Evolutionary conservation across 2,329 filamentous ascomycete genomes (phyloP), one percentile per base, ranked within the genome.

Genomic region (Colletotrichum nymphaeae): DNA sequence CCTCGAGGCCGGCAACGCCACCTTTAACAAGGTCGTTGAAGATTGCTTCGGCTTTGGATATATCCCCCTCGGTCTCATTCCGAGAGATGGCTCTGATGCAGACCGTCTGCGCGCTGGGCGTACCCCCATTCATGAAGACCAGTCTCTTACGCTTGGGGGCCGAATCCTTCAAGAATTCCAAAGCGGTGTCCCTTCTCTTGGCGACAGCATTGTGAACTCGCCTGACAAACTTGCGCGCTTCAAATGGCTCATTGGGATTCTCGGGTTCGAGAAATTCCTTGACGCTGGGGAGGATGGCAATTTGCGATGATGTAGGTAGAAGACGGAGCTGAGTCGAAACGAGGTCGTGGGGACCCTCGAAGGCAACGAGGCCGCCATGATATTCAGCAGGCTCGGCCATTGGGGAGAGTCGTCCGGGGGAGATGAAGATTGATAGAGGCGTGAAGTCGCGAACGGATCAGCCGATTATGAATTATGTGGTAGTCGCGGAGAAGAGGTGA

Each of bases 81-180:
- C 88, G 80, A 78, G 87, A 87, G 63, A 93, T 90, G 35, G 84
- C 82, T 46, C 83, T 81, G 68, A 92, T 85, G 76, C 90, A 92
- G 28, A 86, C 81, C 6, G 86, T 81, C 66, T 88, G 86, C 1
- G 90, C 90, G 68, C 86, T 84, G 11, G 87, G 84, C 3, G 88
- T 89, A 11, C 91, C 90, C 3, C 90, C 91, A 65, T 90, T 87
- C 80, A 91, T 82, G 75, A 93, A 91, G 8, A 91, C 90, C 5
- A 92, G 79, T 69, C 87, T 86, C 75, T 87, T 90, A 71, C 85
- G 85, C 64, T 81, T 80, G 11, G 82, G 78, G 1, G 84, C 85
- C 7, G 87, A 85, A 11, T 82, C 82, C 53, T 81, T 79, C 28
- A 92, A 79, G 76, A 92, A 93, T 2, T 82, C 78, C 35, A 83